Evolutionary conservation across 441 rosid genomes (phyloP).

Genomic region (Kokia cookei): DNA sequence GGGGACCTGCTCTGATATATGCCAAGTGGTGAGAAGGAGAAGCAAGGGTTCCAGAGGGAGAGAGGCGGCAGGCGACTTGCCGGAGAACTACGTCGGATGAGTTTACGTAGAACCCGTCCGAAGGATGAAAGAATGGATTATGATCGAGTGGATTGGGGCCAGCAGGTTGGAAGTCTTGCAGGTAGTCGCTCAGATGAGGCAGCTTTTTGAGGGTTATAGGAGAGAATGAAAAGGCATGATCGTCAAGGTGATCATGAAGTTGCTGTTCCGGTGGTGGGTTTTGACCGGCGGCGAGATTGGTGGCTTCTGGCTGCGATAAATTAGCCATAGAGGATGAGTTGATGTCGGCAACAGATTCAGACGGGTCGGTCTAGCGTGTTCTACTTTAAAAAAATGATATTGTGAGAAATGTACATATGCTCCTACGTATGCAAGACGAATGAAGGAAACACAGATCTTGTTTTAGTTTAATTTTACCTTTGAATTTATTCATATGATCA

Average conservation of each 20-base stretch:
- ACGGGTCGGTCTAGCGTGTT: not conserved
- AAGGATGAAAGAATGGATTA: constrained; percentile 53
- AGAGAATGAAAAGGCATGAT: constrained; percentile 12
- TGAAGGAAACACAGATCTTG: not conserved
- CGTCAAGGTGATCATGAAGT: not conserved
- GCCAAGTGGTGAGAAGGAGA: constrained; percentile 24
- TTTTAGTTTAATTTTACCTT: not conserved
- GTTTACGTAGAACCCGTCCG: constrained; percentile 57
- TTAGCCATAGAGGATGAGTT: not conserved
- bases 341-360: not conserved
- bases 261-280: not conserved
- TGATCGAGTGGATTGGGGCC: constrained; percentile 49
- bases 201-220: constrained; percentile 25
- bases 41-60: constrained; percentile 29
- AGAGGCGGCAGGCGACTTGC: constrained; percentile 44
- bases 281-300: not conserved
- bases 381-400: not conserved
- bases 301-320: not conserved
- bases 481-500: not conserved
- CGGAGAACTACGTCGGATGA: constrained; percentile 55
- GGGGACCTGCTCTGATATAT: constrained; percentile 73
- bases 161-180: constrained; percentile 29
- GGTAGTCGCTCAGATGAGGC: constrained; percentile 36
- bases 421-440: not conserved
- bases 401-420: not conserved